Conservation (phyloP, 1,284 basidiomycete species). For the Coniferiporia sulphurascens region DNA sequence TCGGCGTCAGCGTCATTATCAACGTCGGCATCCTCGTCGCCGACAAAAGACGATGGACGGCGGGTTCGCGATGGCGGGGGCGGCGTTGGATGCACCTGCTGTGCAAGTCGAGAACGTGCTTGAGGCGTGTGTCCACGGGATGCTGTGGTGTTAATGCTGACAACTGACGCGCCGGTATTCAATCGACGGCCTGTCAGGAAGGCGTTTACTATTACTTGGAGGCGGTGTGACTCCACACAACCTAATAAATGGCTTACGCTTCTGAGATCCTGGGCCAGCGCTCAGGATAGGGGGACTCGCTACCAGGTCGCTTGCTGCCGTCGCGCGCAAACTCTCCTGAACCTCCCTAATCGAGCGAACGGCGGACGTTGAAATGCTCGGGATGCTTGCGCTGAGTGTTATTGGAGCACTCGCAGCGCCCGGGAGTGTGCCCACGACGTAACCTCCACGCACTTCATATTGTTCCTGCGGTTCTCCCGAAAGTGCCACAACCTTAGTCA, state of each 20-base stretch:
- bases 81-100: constrained; percentile 14
- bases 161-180: constrained; percentile 9
- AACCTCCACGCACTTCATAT: constrained; percentile 13
- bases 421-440: constrained; percentile 17
- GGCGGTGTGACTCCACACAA: background rate
- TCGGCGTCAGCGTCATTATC: constrained; percentile 45
- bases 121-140: constrained; percentile 17
- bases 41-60: constrained; percentile 23
- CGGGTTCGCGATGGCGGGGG: background rate
- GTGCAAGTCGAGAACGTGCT: constrained; percentile 13
- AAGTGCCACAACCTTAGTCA: constrained; percentile 10
- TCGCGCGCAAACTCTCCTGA: constrained; percentile 7
- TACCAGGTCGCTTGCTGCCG: constrained; percentile 7
- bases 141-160: constrained; percentile 5
- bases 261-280: constrained; percentile 1
- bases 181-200: constrained; percentile 11
- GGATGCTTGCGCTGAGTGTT: constrained; percentile 4
- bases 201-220: background rate
- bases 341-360: constrained; percentile 11
- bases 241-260: constrained; percentile 2
- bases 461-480: constrained; percentile 13
- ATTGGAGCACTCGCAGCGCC: constrained; percentile 8
- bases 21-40: constrained; percentile 36
- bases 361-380: background rate
- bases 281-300: background rate